Percentiles rank a stretch among this genome's conserved stretches.
Conservation (phyloP, 345 rosid genomes). For the Arabis hirsuta region DNA sequence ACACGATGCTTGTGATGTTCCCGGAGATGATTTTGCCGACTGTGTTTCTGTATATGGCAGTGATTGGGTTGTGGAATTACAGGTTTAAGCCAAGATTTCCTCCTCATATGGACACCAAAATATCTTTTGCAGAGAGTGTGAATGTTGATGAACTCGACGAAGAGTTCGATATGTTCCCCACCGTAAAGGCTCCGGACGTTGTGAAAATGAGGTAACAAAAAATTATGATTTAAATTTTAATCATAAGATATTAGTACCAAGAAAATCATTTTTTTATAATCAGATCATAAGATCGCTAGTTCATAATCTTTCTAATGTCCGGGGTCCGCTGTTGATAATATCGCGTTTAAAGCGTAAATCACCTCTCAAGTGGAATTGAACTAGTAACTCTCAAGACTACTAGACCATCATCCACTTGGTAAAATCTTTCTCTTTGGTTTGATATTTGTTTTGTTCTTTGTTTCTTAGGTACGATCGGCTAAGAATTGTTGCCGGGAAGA, state of each 20-base stretch:
- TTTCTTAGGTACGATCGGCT: conserved; percentile 64
- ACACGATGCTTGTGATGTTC: conserved; percentile 42
- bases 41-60: conserved; percentile 49
- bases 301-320: too few relatives aligned
- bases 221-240: not conserved
- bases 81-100: conserved; percentile 56
- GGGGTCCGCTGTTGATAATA: too few relatives aligned
- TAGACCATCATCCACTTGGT: too few relatives aligned
- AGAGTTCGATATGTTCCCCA: conserved; percentile 87
- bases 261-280: too few relatives aligned
- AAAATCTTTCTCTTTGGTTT: not conserved
- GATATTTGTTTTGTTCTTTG: conserved; percentile 3
- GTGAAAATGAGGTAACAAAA: conserved; percentile 57
- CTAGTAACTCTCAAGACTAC: too few relatives aligned
- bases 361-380: too few relatives aligned
- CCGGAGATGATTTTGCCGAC: conserved; percentile 53
- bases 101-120: conserved; percentile 84
- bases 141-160: conserved; percentile 87
- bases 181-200: conserved; percentile 50
- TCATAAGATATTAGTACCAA: not conserved
- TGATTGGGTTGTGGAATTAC: conserved; percentile 48
- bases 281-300: too few relatives aligned
- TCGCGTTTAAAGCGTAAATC: too few relatives aligned
- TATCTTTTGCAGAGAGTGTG: conserved; percentile 66
- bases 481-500: conserved; percentile 74